Percentiles rank a stretch among this genome's conserved stretches.
Conservation (phyloP, 2,329 filamentous ascomycete species). For the Intubia oerlemansii region DNA sequence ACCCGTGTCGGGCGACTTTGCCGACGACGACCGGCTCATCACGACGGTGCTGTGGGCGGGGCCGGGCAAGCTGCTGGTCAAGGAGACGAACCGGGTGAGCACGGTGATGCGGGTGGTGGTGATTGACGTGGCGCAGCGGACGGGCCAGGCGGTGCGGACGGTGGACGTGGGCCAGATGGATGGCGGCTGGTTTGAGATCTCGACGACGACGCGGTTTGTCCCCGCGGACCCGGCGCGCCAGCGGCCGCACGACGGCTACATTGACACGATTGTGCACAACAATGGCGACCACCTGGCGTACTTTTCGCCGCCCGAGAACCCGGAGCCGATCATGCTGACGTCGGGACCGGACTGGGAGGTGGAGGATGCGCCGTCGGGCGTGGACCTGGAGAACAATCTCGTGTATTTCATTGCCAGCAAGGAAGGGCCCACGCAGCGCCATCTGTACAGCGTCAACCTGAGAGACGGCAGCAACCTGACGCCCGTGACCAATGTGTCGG, state of each 20-base stretch:
- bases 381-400: constrained; percentile 67
- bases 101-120: constrained; percentile 76
- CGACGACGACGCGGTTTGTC: constrained; percentile 66
- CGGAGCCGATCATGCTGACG: constrained; percentile 68
- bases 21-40: constrained; percentile 66
- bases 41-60: constrained; percentile 88
- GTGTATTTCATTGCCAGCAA: constrained; percentile 85
- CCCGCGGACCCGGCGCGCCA: constrained; percentile 63
- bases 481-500: constrained; percentile 50
- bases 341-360: constrained; percentile 75
- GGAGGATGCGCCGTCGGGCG: constrained; percentile 58
- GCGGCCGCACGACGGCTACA: constrained; percentile 67
- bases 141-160: constrained; percentile 58
- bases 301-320: constrained; percentile 70
- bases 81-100: constrained; percentile 86
- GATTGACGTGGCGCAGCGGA: constrained; percentile 53
- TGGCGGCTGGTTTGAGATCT: constrained; percentile 93
- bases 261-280: constrained; percentile 74
- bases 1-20: constrained; percentile 54
- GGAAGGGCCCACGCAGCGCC: constrained; percentile 71
- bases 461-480: constrained; percentile 56
- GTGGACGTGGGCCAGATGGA: constrained; percentile 69
- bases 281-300: constrained; percentile 84
- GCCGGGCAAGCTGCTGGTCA: constrained; percentile 53
- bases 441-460: constrained; percentile 76